phyloP scores from a whole-genome alignment of 2,329 filamentous ascomycete genomes.

The Sporothrix brasiliensis region DNA sequence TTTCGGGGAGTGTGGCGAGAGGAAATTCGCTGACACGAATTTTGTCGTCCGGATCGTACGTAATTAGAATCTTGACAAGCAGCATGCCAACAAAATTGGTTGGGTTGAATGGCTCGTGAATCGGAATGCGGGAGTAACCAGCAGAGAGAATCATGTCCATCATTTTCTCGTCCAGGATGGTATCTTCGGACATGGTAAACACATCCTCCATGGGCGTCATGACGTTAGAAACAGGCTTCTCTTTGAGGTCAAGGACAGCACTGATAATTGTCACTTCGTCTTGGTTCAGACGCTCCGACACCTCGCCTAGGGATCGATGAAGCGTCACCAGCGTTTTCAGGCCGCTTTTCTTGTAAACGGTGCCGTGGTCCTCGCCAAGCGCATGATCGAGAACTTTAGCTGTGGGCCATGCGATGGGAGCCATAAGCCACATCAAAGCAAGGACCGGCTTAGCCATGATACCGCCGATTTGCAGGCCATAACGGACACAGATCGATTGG shows the following conservation, averaged over 20 bases:
- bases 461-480: slow-evolving; percentile 90
- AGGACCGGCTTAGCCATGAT: slow-evolving; percentile 90
- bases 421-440: slow-evolving; percentile 86
- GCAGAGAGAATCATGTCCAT: slow-evolving; percentile 93
- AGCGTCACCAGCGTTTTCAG: slow-evolving; percentile 94
- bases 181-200: slow-evolving; percentile 94
- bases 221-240: slow-evolving; percentile 90
- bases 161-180: slow-evolving; percentile 85
- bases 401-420: slow-evolving; percentile 88
- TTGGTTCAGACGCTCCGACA: slow-evolving; percentile 86
- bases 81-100: slow-evolving; percentile 97
- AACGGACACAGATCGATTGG: slow-evolving; percentile 94
- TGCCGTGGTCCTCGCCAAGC: slow-evolving; percentile 92
- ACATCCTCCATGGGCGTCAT: slow-evolving; percentile 99
- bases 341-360: slow-evolving; percentile 96
- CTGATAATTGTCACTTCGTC: slow-evolving; percentile 99
- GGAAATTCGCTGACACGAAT: slow-evolving; percentile 87
- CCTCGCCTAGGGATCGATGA: slow-evolving; percentile 86
- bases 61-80: slow-evolving; percentile 97
- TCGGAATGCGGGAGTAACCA: slow-evolving; percentile 94
- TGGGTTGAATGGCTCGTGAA: slow-evolving; percentile 80
- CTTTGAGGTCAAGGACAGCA: slow-evolving; percentile 92
- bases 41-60: slow-evolving; percentile 93
- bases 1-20: slow-evolving; percentile 91
- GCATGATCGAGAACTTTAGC: slow-evolving; percentile 93